Percentiles rank a stretch among this genome's conserved stretches.
phyloP scores from a whole-genome alignment of 306 rosid genomes.

The Sophora flavescens region DNA sequence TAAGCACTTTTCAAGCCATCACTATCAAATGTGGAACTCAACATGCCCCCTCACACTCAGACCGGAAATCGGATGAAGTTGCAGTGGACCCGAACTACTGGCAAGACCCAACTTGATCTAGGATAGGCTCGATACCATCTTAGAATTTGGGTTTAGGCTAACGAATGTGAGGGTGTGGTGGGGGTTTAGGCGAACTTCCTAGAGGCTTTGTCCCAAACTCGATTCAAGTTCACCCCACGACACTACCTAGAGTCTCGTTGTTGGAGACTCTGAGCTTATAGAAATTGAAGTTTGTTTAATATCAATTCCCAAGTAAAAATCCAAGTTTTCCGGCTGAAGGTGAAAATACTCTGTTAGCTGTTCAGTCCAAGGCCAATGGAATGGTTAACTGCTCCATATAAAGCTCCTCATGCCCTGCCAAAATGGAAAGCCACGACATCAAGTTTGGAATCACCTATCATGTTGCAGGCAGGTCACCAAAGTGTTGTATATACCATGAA shows the following conservation, averaged over 20 bases:
- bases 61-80: too few species aligned
- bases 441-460: slow-evolving; percentile 88
- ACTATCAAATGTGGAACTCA: too few species aligned
- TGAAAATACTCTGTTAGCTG: slow-evolving; percentile 74
- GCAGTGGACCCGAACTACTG: too few species aligned
- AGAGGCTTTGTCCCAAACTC: too few species aligned
- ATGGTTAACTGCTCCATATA: slow-evolving; percentile 79
- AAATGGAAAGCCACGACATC: slow-evolving; percentile 84
- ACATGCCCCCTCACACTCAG: too few species aligned
- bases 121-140: too few species aligned
- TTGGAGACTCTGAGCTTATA: slow-evolving; percentile 19
- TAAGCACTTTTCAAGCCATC: too few species aligned
- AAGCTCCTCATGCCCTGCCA: slow-evolving; percentile 63
- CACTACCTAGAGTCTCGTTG: neutral
- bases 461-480: slow-evolving; percentile 89
- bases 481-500: slow-evolving; percentile 90
- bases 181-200: too few species aligned
- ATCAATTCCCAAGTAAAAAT: slow-evolving; percentile 54
- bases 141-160: too few species aligned
- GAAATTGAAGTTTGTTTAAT: slow-evolving; percentile 29
- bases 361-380: slow-evolving; percentile 94
- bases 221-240: too few species aligned
- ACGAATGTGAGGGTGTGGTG: too few species aligned
- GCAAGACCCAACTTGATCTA: too few species aligned
- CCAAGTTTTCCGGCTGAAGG: slow-evolving; percentile 72